phyloP scores from a whole-genome alignment of 805 yeast genomes.

The Lachancea waltii region DNA sequence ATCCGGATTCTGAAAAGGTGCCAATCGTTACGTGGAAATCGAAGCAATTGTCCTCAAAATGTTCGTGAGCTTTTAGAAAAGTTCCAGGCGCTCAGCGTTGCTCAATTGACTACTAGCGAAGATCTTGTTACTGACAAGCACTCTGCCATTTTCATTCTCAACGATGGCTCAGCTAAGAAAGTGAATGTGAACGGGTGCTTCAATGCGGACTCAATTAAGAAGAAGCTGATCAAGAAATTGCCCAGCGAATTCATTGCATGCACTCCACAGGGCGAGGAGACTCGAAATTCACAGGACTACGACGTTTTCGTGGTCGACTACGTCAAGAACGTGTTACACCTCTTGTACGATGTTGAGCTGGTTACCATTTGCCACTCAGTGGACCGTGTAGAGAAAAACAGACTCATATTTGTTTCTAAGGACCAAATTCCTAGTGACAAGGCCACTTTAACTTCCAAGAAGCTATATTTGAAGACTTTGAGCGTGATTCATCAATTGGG shows the following conservation, averaged over 20 bases:
- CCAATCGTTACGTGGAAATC: conserved; percentile 32
- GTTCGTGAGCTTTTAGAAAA: conserved; percentile 20
- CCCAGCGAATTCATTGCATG: conserved; percentile 23
- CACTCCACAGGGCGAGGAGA: conserved; percentile 21
- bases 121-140: conserved; percentile 35
- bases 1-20: conserved; percentile 59
- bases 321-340: conserved; percentile 35
- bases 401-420: conserved; percentile 60
- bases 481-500: conserved; percentile 17
- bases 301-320: conserved; percentile 55
- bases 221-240: conserved; percentile 55
- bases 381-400: conserved; percentile 60
- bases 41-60: conserved; percentile 10
- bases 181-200: conserved; percentile 74
- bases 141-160: conserved; percentile 60
- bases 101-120: conserved; percentile 17
- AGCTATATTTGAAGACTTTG: conserved; percentile 33
- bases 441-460: conserved; percentile 52
- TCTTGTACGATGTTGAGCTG: conserved; percentile 69
- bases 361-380: conserved; percentile 77
- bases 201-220: conserved; percentile 71
- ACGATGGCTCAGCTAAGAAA: conserved; percentile 63
- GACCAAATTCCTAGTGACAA: conserved; percentile 56
- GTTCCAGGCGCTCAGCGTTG: conserved; percentile 19
- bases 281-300: conserved; percentile 35